phyloP scores from a whole-genome alignment of 2,329 filamentous ascomycete species.

The Corniculantispora saksenae region DNA sequence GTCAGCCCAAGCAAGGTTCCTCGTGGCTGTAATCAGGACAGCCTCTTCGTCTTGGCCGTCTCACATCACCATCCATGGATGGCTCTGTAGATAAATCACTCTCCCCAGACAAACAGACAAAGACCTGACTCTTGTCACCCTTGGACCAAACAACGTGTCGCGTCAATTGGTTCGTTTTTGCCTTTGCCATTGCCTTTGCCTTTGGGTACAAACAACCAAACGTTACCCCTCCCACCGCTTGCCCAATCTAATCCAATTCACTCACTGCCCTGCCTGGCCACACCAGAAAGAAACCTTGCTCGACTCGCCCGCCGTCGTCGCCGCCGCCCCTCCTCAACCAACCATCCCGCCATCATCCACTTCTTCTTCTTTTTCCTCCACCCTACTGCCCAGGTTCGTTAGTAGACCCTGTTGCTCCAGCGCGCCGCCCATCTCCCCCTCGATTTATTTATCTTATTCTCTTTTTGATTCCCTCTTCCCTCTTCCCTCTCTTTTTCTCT shows the following conservation, averaged over 20 bases:
- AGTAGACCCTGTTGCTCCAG: slow-evolving; percentile 8
- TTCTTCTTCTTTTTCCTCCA: slow-evolving; percentile 10
- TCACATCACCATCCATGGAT: not conserved
- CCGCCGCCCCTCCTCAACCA: slow-evolving; percentile 18
- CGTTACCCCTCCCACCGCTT: slow-evolving; percentile 14
- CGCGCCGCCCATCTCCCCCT: too few relatives aligned
- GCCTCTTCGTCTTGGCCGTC: not conserved
- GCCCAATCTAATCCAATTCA: slow-evolving; percentile 9
- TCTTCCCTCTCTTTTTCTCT: slow-evolving; percentile 22
- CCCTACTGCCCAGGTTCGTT: not conserved
- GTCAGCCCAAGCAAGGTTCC: too few relatives aligned
- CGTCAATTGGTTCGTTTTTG: slow-evolving; percentile 16
- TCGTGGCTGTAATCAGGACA: too few relatives aligned
- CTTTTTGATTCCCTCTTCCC: not conserved
- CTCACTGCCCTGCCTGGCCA: not conserved
- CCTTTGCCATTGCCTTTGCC: too few relatives aligned
- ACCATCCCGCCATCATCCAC: slow-evolving; percentile 13
- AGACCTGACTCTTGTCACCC: too few relatives aligned
- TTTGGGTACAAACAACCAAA: not conserved
- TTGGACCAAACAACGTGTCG: slow-evolving; percentile 5
- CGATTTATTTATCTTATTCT: slow-evolving; percentile 1
- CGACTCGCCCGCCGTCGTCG: too few relatives aligned
- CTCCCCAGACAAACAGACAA: not conserved
- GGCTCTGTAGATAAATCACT: not conserved
- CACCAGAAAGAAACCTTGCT: not conserved